phyloP scores from a whole-genome alignment of 139 green algal species.

The Chlorella sorokiniana region DNA sequence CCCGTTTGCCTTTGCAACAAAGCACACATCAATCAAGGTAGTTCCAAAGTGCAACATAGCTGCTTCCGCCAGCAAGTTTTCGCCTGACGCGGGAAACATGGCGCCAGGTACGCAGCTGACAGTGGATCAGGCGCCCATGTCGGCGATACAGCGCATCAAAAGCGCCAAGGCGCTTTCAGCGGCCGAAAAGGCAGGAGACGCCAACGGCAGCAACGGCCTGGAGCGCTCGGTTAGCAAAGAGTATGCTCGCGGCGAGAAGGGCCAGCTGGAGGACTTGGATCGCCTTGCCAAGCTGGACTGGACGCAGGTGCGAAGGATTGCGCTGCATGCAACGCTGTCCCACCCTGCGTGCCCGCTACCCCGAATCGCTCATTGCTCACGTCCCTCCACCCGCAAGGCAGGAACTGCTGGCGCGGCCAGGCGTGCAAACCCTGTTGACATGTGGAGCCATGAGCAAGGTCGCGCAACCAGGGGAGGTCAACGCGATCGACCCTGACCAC shows the following conservation, averaged over 20 bases:
- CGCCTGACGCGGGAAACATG: too few relatives aligned
- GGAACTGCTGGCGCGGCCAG: conserved; percentile 15
- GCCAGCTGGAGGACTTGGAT: conserved; percentile 18
- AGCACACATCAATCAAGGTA: too few relatives aligned
- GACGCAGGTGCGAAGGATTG: not conserved
- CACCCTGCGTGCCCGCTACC: too few relatives aligned
- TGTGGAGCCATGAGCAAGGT: conserved; percentile 27
- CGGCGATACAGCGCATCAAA: too few relatives aligned
- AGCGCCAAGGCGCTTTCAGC: not conserved
- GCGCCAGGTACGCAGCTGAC: too few relatives aligned
- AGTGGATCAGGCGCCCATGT: too few relatives aligned
- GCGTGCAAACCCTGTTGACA: conserved; percentile 19
- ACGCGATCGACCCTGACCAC: conserved; percentile 33
- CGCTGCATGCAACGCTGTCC: not conserved
- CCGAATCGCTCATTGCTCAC: not conserved
- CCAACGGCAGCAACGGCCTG: not conserved
- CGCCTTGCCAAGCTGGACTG: conserved; percentile 17
- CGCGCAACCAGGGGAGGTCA: not conserved
- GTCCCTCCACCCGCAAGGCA: not conserved
- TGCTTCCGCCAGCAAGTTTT: too few relatives aligned
- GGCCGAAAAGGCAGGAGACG: not conserved
- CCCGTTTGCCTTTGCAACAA: too few relatives aligned
- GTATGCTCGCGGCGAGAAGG: not conserved
- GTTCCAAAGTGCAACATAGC: too few relatives aligned
- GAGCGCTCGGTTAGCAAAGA: too few relatives aligned